Evolutionary conservation across 2,329 filamentous ascomycete species (phyloP).

Genomic region (Pestalotiopsis sp.): DNA sequence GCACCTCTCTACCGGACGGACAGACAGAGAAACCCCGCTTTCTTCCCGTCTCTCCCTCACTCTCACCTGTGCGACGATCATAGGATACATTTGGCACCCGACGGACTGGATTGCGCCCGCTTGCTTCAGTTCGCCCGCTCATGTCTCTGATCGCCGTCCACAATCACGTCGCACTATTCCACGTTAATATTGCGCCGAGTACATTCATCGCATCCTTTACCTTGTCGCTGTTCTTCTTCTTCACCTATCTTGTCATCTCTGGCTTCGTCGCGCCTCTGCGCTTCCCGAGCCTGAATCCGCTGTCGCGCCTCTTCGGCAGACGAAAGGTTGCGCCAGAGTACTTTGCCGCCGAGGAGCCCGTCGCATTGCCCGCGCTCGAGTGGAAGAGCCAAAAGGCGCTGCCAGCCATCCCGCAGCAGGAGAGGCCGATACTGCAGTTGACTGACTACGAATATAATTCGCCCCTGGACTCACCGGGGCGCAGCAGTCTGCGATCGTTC

Average conservation of each 20-base stretch:
- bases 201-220: conserved; percentile 57
- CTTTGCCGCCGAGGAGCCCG: neutral
- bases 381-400: conserved; percentile 14
- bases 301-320: conserved; percentile 14
- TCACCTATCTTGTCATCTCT: conserved; percentile 46
- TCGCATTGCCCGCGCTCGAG: conserved; percentile 3
- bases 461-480: conserved; percentile 13
- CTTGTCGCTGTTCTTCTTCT: conserved; percentile 53
- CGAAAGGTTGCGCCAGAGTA: conserved; percentile 1
- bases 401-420: conserved; percentile 15
- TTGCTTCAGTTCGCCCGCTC: neutral
- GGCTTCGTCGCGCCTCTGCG: conserved; percentile 29
- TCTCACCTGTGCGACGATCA: neutral
- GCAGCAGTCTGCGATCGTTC: conserved; percentile 28
- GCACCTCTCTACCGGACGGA: neutral
- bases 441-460: conserved; percentile 25
- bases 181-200: conserved; percentile 59
- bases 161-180: conserved; percentile 64
- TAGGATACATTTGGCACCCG: conserved; percentile 14
- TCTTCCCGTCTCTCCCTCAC: neutral
- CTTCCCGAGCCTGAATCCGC: conserved; percentile 13
- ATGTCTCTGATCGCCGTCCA: conserved; percentile 60
- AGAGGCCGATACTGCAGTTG: conserved; percentile 26
- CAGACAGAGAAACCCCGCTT: neutral
- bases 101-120: conserved; percentile 46